Evolutionary conservation across 139 green algal species (phyloP).

Genomic region (Limnomonas spitsbergensis): DNA sequence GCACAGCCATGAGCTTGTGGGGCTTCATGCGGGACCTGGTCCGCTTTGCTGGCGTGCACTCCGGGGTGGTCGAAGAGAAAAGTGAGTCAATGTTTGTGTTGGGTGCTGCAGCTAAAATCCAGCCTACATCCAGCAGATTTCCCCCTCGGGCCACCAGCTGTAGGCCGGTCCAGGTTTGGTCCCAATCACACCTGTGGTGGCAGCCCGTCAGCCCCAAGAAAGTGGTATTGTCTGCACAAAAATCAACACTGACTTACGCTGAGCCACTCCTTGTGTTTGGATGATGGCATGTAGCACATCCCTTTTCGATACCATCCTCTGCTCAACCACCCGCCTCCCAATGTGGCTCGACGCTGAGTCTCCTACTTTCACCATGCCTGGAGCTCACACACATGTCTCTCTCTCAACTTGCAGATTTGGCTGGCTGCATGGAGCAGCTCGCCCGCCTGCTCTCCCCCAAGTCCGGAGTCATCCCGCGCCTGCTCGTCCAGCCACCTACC

Average conservation of each 20-base stretch:
- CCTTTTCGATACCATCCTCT: too few species aligned
- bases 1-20: slow-evolving; percentile 17
- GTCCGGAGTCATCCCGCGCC: slow-evolving; percentile 12
- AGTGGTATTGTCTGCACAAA: background rate
- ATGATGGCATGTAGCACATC: too few species aligned
- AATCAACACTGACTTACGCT: background rate
- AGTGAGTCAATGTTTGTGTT: background rate
- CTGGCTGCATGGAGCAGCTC: slow-evolving; percentile 14
- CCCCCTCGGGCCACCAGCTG: too few species aligned
- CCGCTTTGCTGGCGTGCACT: slow-evolving; percentile 13
- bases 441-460: slow-evolving; percentile 13
- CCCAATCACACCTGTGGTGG: too few species aligned
- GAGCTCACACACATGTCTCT: too few species aligned
- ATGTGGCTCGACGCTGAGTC: too few species aligned
- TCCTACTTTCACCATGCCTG: too few species aligned
- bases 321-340: too few species aligned
- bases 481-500: slow-evolving; percentile 6
- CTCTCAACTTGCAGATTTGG: slow-evolving; percentile 21
- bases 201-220: background rate
- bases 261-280: background rate
- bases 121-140: background rate
- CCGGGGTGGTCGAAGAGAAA: background rate
- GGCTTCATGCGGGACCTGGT: slow-evolving; percentile 23
- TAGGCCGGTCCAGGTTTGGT: too few species aligned
- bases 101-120: background rate